A percentile compares a stretch with the other conserved stretches of the same genome.
phyloP scores from a whole-genome alignment of 495 filamentous ascomycete species.

The Tuber umbilicatum region DNA sequence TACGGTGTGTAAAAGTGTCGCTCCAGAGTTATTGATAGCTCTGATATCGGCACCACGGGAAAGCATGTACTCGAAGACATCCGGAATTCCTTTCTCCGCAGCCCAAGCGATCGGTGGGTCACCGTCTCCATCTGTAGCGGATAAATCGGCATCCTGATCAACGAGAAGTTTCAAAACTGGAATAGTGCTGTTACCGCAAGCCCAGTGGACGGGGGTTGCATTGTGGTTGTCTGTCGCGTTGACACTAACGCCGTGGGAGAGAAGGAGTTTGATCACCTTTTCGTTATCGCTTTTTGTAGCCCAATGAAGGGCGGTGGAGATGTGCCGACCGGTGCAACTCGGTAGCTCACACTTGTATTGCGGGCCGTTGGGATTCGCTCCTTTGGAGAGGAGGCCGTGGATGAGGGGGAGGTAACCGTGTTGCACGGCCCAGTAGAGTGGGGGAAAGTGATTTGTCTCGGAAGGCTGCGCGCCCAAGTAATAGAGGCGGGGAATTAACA shows the following conservation, averaged over 20 bases:
- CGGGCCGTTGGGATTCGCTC: not conserved
- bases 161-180: not conserved
- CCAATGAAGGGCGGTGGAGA: constrained; percentile 23
- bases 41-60: not conserved
- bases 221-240: constrained; percentile 13
- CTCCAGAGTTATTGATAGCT: not conserved
- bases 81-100: not conserved
- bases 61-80: not conserved
- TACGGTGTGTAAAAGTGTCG: constrained; percentile 1
- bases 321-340: not conserved
- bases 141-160: not conserved
- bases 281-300: constrained; percentile 7
- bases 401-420: constrained; percentile 1
- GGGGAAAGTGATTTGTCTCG: constrained; percentile 3
- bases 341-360: not conserved
- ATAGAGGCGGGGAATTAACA: constrained; percentile 16
- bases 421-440: constrained; percentile 18
- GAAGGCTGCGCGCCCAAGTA: constrained; percentile 16
- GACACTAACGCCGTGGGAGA: not conserved
- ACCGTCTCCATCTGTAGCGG: not conserved
- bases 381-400: constrained; percentile 1
- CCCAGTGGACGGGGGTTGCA: constrained; percentile 22
- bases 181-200: constrained; percentile 10
- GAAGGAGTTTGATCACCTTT: constrained; percentile 5
- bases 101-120: not conserved